Evolutionary conservation across 768 basidiomycete species (phyloP).

Genomic region (Leccinum incarnatum): DNA sequence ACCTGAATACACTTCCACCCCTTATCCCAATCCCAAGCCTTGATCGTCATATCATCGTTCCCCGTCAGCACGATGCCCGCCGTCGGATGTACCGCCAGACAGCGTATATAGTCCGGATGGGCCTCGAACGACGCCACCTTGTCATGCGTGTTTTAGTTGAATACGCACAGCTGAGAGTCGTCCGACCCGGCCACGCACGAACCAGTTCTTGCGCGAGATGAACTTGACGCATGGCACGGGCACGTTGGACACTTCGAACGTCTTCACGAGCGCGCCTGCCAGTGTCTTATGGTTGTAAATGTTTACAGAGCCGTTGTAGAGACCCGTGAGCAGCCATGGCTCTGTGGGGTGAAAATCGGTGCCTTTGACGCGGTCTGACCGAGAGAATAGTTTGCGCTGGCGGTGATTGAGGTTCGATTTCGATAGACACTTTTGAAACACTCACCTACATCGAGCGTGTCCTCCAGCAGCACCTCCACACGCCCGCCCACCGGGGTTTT

Average conservation of each 20-base stretch:
- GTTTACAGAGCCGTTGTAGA: constrained; percentile 97
- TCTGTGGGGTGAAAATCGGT: constrained; percentile 97
- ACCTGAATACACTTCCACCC: constrained; percentile 97
- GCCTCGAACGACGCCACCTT: constrained; percentile 94
- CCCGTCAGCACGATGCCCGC: constrained; percentile 91
- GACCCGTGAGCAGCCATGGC: constrained; percentile 87
- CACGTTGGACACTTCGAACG: constrained; percentile 96
- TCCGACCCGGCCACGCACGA: constrained; percentile 73
- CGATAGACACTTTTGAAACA: background rate
- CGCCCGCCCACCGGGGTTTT: too few relatives aligned
- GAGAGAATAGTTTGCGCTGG: constrained; percentile 87
- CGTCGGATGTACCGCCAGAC: constrained; percentile 93
- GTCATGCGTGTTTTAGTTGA: constrained; percentile 99
- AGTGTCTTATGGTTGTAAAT: constrained; percentile 92
- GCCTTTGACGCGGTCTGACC: constrained; percentile 96
- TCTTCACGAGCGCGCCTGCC: constrained; percentile 79
- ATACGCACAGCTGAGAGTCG: constrained; percentile 89
- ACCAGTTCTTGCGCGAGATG: constrained; percentile 98
- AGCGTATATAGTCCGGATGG: constrained; percentile 97
- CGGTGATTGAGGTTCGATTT: background rate
- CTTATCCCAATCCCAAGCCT: constrained; percentile 99
- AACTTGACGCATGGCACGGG: constrained; percentile 96
- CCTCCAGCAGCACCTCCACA: too few relatives aligned
- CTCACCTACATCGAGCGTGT: constrained; percentile 17
- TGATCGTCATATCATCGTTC: constrained; percentile 98